Evolutionary conservation across 2,329 filamentous ascomycete genomes (phyloP).

Genomic region (Nannizzia gypsea): DNA sequence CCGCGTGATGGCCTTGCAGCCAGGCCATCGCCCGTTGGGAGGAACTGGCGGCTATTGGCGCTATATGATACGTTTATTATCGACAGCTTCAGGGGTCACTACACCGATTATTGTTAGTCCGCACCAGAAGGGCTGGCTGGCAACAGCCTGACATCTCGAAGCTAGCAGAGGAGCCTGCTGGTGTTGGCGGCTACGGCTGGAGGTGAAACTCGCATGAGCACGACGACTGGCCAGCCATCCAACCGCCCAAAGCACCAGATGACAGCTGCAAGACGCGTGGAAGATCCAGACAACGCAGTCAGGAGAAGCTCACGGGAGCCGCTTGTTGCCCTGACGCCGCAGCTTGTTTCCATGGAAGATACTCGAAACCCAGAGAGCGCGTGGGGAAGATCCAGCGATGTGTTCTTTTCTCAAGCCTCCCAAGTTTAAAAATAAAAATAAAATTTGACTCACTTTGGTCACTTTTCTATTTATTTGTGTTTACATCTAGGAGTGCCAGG

Average conservation of each 20-base stretch:
- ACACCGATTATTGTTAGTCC: too few relatives aligned
- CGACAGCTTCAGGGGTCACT: too few relatives aligned
- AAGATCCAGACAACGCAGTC: neutral
- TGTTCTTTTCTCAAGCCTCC: neutral
- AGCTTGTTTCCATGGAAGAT: constrained; percentile 10
- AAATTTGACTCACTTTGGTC: neutral
- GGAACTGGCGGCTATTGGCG: too few relatives aligned
- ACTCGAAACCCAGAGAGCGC: constrained; percentile 10
- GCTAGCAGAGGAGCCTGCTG: neutral
- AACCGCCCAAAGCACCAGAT: neutral
- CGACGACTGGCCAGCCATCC: neutral
- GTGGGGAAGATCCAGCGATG: neutral
- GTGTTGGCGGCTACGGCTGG: neutral
- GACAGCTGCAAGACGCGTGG: neutral
- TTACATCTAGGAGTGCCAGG: neutral
- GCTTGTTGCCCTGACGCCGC: neutral
- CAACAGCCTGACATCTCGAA: neutral
- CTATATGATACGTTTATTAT: too few relatives aligned
- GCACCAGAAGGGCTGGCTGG: too few relatives aligned
- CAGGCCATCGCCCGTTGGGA: too few relatives aligned
- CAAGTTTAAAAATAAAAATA: neutral
- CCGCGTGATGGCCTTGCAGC: too few relatives aligned
- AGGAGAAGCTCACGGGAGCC: neutral
- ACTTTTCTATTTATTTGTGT: neutral
- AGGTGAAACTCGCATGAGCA: neutral